These are phyloP conservation scores for Arthrinium puccinioides DNA, from an alignment of 2,329 filamentous ascomycete species.

Conservation along the genomic window DNA sequence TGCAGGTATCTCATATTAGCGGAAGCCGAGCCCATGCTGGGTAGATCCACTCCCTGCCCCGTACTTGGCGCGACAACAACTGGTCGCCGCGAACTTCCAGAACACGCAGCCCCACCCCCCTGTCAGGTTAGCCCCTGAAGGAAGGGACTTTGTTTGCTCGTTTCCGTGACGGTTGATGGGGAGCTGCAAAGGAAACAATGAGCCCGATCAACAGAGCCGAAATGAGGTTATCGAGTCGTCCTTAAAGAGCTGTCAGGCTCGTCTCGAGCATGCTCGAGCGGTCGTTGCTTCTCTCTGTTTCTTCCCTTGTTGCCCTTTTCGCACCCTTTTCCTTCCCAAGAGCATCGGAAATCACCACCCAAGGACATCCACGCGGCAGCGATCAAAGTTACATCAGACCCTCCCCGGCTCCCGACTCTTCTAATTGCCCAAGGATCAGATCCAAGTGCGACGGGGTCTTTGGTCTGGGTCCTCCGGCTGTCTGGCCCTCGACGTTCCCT, in stretches of 20 bases:
- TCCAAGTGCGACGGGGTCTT: background rate
- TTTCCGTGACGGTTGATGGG: constrained; percentile 12
- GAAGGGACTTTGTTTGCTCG: constrained; percentile 3
- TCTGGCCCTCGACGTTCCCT: background rate
- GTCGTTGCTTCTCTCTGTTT: too few relatives aligned
- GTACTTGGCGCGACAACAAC: too few relatives aligned
- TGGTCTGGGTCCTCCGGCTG: background rate
- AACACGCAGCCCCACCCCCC: too few relatives aligned
- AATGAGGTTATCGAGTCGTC: constrained; percentile 11
- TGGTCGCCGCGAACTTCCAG: too few relatives aligned
- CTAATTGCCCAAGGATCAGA: background rate
- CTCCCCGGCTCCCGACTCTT: background rate
- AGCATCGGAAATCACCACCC: background rate
- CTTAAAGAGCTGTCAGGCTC: constrained; percentile 13
- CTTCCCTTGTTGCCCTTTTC: background rate
- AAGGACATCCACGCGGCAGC: background rate
- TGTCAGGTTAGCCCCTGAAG: too few relatives aligned
- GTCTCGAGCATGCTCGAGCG: too few relatives aligned
- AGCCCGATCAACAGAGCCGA: constrained; percentile 13
- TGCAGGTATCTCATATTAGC: too few relatives aligned
- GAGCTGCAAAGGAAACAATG: constrained; percentile 12
- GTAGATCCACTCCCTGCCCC: too few relatives aligned
- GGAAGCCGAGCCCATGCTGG: too few relatives aligned
- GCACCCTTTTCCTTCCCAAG: background rate
- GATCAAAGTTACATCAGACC: background rate